Conservation (phyloP, 345 rosid species). For the Syzygium aromaticum region DNA sequence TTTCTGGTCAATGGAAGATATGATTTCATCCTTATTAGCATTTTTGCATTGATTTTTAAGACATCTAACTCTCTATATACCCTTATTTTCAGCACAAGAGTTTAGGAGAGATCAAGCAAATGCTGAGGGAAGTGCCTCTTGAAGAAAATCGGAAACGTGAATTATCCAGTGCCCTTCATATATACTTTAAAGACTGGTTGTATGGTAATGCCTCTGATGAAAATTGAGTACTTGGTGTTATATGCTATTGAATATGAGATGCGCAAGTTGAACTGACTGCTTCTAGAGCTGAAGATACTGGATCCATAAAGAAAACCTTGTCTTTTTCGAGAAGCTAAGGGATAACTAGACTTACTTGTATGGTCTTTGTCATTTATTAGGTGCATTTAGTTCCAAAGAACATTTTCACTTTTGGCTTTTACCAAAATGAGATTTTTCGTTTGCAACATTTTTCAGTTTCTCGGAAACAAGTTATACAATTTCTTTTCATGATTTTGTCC, state of each 20-base stretch:
- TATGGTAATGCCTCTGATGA: slow-evolving; percentile 44
- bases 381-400: background rate
- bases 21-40: background rate
- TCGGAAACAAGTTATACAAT: background rate
- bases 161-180: slow-evolving; percentile 78
- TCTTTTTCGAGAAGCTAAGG: background rate
- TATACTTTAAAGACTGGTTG: slow-evolving; percentile 94
- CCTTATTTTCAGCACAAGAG: slow-evolving; percentile 48
- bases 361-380: background rate
- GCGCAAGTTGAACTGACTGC: background rate
- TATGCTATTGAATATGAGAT: background rate
- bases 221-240: background rate
- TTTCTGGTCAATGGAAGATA: background rate
- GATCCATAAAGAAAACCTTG: background rate
- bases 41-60: background rate
- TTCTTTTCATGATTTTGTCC: background rate
- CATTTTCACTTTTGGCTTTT: background rate
- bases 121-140: slow-evolving; percentile 62
- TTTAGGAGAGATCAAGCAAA: slow-evolving; percentile 66
- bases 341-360: background rate
- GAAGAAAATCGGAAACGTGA: slow-evolving; percentile 90
- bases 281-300: background rate
- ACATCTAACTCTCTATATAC: background rate
- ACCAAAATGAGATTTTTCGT: background rate
- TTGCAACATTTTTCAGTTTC: background rate